Conservation (phyloP, 768 basidiomycete genomes). For the Collybiopsis confluens region DNA sequence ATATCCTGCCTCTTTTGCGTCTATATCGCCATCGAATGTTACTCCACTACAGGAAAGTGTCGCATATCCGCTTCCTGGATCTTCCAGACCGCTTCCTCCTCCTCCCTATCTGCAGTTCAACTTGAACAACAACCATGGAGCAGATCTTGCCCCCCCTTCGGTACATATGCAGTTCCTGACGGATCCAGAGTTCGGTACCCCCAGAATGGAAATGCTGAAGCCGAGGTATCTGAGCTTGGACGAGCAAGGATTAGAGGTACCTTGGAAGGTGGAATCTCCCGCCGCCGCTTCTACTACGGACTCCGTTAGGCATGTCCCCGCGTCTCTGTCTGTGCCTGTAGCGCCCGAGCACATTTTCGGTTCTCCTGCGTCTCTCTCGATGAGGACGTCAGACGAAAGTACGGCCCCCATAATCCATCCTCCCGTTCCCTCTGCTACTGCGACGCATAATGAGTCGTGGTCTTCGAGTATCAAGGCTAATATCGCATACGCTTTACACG, state of each 20-base stretch:
- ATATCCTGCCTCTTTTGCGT: neutral
- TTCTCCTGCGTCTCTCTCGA: neutral
- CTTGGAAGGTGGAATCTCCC: neutral
- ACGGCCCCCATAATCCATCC: neutral
- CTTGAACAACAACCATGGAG: neutral
- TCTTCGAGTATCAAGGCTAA: constrained; percentile 37
- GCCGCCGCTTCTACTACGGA: neutral
- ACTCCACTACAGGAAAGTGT: neutral
- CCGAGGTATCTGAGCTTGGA: constrained; percentile 4
- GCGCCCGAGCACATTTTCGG: neutral
- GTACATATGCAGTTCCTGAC: constrained; percentile 5
- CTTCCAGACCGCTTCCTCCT: neutral
- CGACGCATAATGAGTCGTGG: constrained; percentile 30
- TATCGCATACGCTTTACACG: constrained; percentile 44
- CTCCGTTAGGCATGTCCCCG: neutral
- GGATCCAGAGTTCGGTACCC: constrained; percentile 8
- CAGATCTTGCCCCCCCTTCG: neutral
- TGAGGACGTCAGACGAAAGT: neutral
- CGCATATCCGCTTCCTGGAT: neutral
- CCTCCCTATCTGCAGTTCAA: neutral
- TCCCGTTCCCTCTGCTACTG: neutral
- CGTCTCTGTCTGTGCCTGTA: neutral
- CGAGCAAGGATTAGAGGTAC: neutral
- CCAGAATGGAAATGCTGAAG: constrained; percentile 2
- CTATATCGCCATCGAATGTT: neutral